Base-by-base conservation (phyloP, 2,329 filamentous ascomycete genomes). In the Aspergillus pseudoglaucus region DNA sequence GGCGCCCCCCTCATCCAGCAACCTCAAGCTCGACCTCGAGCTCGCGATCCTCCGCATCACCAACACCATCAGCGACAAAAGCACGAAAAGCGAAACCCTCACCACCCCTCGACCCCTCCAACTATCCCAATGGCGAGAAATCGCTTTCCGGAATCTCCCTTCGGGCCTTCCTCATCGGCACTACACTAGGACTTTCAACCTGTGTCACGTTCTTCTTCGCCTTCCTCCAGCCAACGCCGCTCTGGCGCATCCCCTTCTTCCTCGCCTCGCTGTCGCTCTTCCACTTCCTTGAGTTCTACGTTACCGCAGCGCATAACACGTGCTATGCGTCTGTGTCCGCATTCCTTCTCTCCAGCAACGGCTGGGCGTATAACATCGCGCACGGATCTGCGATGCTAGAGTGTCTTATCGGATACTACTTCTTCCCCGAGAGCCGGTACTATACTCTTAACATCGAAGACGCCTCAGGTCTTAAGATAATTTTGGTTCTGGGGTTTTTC, bases 261-360 rank as follows among this genome's bases (percentile, higher is more conserved):
- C 55, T 76, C 50, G 54, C 66, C 33, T 74, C 82, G 12, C 83
- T 97, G 42, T 79, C 84, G 22, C 59, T 85, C 25, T 97, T 97
- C 72, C 93, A 98, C 75, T 97, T 95, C 71, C 83, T 97, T 67
- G 93, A 98, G 71, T 98, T 90, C 75, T 95, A 84, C 77, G 88
- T 84, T 27, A 96, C 91, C 0, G 90, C 91, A 7, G 75, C 78
- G 47, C 88, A 87, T 72, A 97, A 97, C 69, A 88, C 88, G 0
- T 76, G 78, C 14, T 77, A 82, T 45, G 88, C 88, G 17, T 80
- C 77, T 20, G 75, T 90, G 17, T 79, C 80, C 46, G 86, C 88
- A 32, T 98, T 94, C 66, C 80, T 98, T 12, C 77, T 97, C 32
- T 85, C 83, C 33, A 82, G 82, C 44, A 98, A 98, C 67, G 93